Base-by-base conservation (phyloP, 108 stramenopile species). In the Cyclostephanos invisitatus region DNA sequence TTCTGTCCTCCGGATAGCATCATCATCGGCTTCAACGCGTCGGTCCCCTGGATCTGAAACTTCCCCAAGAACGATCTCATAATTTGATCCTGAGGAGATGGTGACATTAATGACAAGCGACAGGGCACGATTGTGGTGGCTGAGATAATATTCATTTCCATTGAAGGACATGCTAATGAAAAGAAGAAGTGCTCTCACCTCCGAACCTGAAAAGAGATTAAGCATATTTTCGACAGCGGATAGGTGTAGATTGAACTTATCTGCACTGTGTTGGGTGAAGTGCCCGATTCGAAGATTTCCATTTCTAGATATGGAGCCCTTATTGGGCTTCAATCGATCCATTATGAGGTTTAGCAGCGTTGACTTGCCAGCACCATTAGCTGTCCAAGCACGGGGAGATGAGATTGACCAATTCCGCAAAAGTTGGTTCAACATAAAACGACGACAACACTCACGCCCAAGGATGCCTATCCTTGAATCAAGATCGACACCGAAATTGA, bases 221-320 rank as follows among this genome's bases (percentile, higher is more conserved):
- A 97, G 68, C 92, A 98, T 84, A 70, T 97, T 97, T 75, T 97
- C 93, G 20, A 97, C 67, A 24, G 97, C 89, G 21, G 90, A 93
- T 8, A 90, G 73, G 37, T 84, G 78, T 18, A 97, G 64, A 67
- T 98, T 87, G 70, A 99, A 95, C 62, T 92, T 93, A 62, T 97
- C 97, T 11, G 91, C 89, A 66, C 91, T 90, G 82, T 99, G 98
- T 84, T 99, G 98, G 24, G 96, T 97, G 72, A 99, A 98, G 63
- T 95, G 87, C 5, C 92, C 98, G 63, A 98, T 90, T 18, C 94
- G 87, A 20, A 98, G 72, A 29, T 96, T 85, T 17, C 87, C 76
- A 75, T 99, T 94, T 11, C 95, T 85, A 28, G 88, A 85, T 29
- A 97, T 86, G 22, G 89, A 73, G 27, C 98, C 98, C 29, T 73